These are phyloP conservation scores for Eutypella sp. DNA, from an alignment of 2,329 filamentous ascomycete genomes.

Conservation along the genomic window DNA sequence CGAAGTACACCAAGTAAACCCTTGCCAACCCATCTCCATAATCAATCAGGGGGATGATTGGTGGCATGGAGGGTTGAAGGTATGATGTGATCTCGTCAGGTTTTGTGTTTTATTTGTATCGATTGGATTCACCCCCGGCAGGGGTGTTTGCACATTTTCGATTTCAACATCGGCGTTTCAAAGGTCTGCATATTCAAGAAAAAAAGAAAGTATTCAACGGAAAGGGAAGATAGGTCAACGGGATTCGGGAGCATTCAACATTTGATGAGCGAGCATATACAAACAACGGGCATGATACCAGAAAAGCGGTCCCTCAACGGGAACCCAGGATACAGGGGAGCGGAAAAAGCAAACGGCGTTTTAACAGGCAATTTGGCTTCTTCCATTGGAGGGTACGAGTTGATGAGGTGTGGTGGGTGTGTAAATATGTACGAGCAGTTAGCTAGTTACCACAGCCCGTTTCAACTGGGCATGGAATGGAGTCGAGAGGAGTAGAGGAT, in stretches of 20 bases:
- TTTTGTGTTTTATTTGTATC: conserved; percentile 21
- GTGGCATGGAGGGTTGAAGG: conserved; percentile 2
- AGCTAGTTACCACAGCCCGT: conserved; percentile 25
- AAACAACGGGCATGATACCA: conserved; percentile 30
- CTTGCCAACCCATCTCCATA: conserved; percentile 3
- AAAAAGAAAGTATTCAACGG: conserved; percentile 28
- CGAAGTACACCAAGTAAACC: conserved; percentile 70
- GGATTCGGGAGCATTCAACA: conserved; percentile 31
- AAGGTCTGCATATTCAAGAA: conserved; percentile 24
- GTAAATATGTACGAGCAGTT: conserved; percentile 23
- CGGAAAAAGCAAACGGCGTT: conserved; percentile 29
- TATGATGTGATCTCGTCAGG: conserved; percentile 20
- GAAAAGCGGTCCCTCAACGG: conserved; percentile 31
- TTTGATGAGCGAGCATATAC: conserved; percentile 24
- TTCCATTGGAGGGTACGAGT: conserved; percentile 15
- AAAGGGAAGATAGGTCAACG: conserved; percentile 25
- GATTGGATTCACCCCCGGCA: conserved; percentile 29
- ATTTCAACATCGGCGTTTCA: conserved; percentile 57
- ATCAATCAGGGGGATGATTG: neutral
- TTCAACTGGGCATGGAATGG: conserved; percentile 25
- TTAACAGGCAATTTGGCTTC: conserved; percentile 22
- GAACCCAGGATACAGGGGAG: conserved; percentile 23
- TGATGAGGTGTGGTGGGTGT: conserved; percentile 15
- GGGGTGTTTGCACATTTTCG: conserved; percentile 34
- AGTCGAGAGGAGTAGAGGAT: no score